A percentile compares a stretch with the other conserved stretches of the same genome.
Evolutionary conservation across 2,329 filamentous ascomycete species (phyloP).

Genomic region (Talaromyces sp.): DNA sequence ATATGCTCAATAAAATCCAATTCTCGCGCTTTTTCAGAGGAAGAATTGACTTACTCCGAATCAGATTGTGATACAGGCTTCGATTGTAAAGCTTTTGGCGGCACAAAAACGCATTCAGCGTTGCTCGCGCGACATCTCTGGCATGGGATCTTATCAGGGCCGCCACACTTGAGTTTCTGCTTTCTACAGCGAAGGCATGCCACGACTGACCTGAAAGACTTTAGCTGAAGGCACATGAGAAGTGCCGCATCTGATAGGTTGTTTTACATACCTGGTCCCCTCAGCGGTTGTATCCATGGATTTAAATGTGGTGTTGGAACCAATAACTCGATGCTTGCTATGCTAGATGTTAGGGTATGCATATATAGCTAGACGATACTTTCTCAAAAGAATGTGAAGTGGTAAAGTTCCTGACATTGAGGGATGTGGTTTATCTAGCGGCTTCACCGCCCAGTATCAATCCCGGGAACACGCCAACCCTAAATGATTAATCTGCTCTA

Average conservation of each 20-base stretch:
- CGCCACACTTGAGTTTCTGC: slow-evolving; percentile 5
- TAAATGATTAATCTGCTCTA: neutral
- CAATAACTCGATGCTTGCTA: neutral
- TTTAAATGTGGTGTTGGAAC: neutral
- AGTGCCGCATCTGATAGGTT: neutral
- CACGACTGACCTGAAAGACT: neutral
- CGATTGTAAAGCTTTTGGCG: neutral
- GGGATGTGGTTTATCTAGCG: neutral
- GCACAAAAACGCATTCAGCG: slow-evolving; percentile 1
- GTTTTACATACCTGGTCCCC: neutral
- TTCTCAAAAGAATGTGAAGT: neutral
- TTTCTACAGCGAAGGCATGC: slow-evolving; percentile 7
- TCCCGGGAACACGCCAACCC: neutral
- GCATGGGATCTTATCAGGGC: neutral
- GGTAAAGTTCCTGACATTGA: neutral
- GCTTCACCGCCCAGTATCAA: neutral
- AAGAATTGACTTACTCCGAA: neutral
- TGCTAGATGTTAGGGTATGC: neutral
- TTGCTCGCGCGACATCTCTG: slow-evolving; percentile 6
- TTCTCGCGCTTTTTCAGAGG: neutral
- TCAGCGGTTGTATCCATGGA: neutral
- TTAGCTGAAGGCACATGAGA: neutral
- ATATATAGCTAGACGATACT: neutral
- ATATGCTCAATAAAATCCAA: neutral
- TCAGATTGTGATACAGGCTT: slow-evolving; percentile 3